Evolutionary conservation across 352 stramenopile genomes (phyloP), one percentile per base, ranked within the genome.

Genomic region (Albugo candida): DNA sequence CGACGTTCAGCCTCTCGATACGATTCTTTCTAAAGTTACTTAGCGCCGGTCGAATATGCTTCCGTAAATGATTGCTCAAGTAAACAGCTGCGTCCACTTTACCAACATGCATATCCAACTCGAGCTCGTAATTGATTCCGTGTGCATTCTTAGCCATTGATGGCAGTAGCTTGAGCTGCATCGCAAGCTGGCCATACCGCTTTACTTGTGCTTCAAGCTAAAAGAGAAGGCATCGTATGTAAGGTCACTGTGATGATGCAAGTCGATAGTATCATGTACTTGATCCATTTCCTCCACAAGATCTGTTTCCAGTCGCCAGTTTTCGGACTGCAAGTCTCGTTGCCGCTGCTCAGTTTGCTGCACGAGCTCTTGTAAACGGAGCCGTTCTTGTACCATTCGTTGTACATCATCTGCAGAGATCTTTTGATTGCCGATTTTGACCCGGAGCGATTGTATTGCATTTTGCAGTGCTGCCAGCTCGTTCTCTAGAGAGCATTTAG

Each of bases 91-190:
- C 69, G 16, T 67, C 54, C 10, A 80, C 63, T n/a, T 71, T 72
- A 10, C 76, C 69, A 12, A 71, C 63, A 34, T 71, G 55, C 11
- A 64, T 62, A 48, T 91, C 69, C 27, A 87, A 62, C 31, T 67
- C 61, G 17, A 93, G 77, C 24, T 61, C 58, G 39, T 81, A 91
- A 57, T 94, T 68, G 13, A 84, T 61, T 1, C 72, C 68, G 16
- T 70, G 52, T 19, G 74, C 66, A 58, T 95, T 83, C 41, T 93
- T 91, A 1, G 81, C 82, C 37, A 75, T 70, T 35, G 64, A 40
- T 2, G 85, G 87, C 48, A 96, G 47, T 18, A 97, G 64, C 52
- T 94, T 85, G 42, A 98, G 70, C 40, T 72, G 54, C 17, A 63
- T 75, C 14, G 80, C 78, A 24, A 67, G 76, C 35, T 59, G 48